Evolutionary conservation across 331 rosid species (phyloP), one percentile per base, ranked within the genome.

Genomic region (Phaseolus coccineus): DNA sequence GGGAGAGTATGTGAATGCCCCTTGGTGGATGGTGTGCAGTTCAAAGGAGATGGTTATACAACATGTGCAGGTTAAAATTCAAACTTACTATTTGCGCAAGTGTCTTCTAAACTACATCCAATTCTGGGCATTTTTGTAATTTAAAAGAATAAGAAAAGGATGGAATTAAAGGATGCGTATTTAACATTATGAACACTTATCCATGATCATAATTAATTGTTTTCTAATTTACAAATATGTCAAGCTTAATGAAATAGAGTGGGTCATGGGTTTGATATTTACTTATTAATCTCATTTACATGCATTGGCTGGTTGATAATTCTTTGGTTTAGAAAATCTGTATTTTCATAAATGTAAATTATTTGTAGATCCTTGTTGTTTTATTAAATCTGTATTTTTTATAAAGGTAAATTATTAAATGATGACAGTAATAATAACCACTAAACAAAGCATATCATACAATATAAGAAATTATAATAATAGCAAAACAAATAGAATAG

Each of bases 1-100:
- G 99, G 99, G 71, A 89, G 99, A 89, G 93, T 96, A 74, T 96
- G 99, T 58, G 94, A 91, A 78, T 96, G 99, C 85, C 99, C 99
- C 56, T 79, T 90, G 63, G 91, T 96, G 76, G 98, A 93, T 83
- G 99, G 99, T 78, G 97, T 96, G 89, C 97, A 93, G 84, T 96
- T 96, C 85, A 96, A 93, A 88, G 99, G 99, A 87, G 99, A 96
- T 85, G 99, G 99, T 82, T 96, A 96, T 82, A 93, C 91, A 42
- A 82, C 81, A 10, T 96, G 99, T 71, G 89, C 85, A 91, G 99
- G 99, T 96, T 52, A 69, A 57, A 76, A 77, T 67, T 30, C 6
- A 0, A 9, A 48, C 13, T 33, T 74, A 67, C 39, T 71, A 15
- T 78, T 81, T 81, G 62, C 67, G 39, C 67, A 59, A 50, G 27